phyloP scores from a whole-genome alignment of 805 yeast genomes.

The Starmerella bombicola region DNA sequence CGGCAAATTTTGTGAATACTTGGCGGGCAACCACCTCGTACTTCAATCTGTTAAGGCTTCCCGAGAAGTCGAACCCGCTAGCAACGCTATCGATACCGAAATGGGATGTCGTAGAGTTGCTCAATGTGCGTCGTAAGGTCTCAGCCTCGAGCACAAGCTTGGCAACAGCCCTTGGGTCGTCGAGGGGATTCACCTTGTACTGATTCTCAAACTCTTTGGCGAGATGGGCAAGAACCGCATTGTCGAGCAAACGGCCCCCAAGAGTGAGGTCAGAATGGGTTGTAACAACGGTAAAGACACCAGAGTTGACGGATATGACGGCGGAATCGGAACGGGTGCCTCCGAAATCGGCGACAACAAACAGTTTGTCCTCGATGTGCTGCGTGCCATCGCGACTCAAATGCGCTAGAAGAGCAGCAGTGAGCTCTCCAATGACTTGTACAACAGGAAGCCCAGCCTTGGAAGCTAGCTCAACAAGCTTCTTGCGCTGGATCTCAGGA shows the following conservation, averaged over 20 bases:
- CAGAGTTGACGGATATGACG: slow-evolving; percentile 84
- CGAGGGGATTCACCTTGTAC: slow-evolving; percentile 65
- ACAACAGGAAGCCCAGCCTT: slow-evolving; percentile 67
- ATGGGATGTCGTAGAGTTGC: slow-evolving; percentile 76
- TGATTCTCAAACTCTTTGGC: slow-evolving; percentile 93
- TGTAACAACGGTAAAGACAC: slow-evolving; percentile 76
- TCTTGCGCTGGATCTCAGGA: slow-evolving; percentile 56
- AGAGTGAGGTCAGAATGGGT: slow-evolving; percentile 69
- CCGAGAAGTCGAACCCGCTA: slow-evolving; percentile 86
- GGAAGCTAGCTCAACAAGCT: slow-evolving; percentile 47
- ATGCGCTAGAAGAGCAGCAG: slow-evolving; percentile 82
- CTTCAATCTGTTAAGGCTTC: slow-evolving; percentile 85
- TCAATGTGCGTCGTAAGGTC: slow-evolving; percentile 77
- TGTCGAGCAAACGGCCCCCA: slow-evolving; percentile 84
- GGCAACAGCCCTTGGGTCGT: slow-evolving; percentile 72
- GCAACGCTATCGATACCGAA: slow-evolving; percentile 91
- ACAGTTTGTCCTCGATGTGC: slow-evolving; percentile 45
- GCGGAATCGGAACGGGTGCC: slow-evolving; percentile 94
- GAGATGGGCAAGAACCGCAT: slow-evolving; percentile 63
- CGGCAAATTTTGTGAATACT: slow-evolving; percentile 61
- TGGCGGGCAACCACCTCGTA: slow-evolving; percentile 77
- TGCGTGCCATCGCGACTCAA: slow-evolving; percentile 35
- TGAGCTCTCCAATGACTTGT: slow-evolving; percentile 85
- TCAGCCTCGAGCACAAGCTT: slow-evolving; percentile 76
- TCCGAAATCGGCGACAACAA: slow-evolving; percentile 93